These are phyloP conservation scores for Mollisiaceae sp. DNA, from an alignment of 2,329 filamentous ascomycete genomes.

Conservation along the genomic window DNA sequence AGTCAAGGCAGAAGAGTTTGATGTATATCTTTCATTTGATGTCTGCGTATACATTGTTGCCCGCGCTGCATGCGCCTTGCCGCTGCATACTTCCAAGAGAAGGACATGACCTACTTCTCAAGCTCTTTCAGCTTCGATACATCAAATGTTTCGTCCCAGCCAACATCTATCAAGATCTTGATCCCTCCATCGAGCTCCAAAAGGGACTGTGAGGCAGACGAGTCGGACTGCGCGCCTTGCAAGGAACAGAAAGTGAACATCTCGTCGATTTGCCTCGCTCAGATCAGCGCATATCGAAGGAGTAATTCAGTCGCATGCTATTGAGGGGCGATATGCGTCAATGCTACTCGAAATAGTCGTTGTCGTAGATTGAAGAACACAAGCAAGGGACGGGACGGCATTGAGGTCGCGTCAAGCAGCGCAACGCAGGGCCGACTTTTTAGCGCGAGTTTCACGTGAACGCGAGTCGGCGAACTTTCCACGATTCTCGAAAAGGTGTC, in stretches of 20 bases:
- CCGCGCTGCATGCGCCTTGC: constrained; percentile 14
- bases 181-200: constrained; percentile 95
- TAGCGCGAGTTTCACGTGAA: constrained; percentile 7
- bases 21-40: constrained; percentile 37
- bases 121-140: constrained; percentile 81
- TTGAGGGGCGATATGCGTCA: background rate
- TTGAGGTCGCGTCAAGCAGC: constrained; percentile 17
- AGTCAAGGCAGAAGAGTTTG: constrained; percentile 24
- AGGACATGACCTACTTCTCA: constrained; percentile 70
- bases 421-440: constrained; percentile 7
- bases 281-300: constrained; percentile 24
- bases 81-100: constrained; percentile 14
- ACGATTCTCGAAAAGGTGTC: constrained; percentile 10
- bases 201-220: constrained; percentile 89
- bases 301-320: constrained; percentile 21
- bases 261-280: constrained; percentile 33
- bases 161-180: constrained; percentile 92
- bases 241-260: constrained; percentile 98
- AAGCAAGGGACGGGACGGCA: background rate
- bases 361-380: background rate
- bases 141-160: constrained; percentile 94
- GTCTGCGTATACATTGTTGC: constrained; percentile 36
- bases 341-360: background rate
- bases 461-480: constrained; percentile 1
- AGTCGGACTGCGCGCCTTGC: constrained; percentile 87